These are phyloP conservation scores for Agaricales sp. DNA, from an alignment of 1,284 basidiomycete species.

Conservation along the genomic window DNA sequence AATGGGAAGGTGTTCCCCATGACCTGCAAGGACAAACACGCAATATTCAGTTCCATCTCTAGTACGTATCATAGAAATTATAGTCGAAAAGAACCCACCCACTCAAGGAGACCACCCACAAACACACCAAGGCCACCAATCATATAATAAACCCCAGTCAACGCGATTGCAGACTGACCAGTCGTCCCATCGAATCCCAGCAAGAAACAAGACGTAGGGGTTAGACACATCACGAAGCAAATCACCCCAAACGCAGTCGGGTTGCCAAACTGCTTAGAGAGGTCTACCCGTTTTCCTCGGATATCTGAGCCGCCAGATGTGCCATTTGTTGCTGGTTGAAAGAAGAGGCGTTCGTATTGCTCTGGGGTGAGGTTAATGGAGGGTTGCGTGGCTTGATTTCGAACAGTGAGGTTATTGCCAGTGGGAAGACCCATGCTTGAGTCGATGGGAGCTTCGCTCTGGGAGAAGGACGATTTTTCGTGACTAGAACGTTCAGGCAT, in stretches of 20 bases:
- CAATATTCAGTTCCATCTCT: background rate
- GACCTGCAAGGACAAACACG: constrained; percentile 9
- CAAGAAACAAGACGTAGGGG: constrained; percentile 12
- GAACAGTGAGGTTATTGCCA: too few relatives aligned
- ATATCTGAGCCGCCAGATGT: constrained; percentile 3
- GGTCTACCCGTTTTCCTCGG: background rate
- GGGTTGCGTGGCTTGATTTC: background rate
- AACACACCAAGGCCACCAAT: constrained; percentile 13
- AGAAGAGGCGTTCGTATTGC: constrained; percentile 15
- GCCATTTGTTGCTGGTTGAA: too few relatives aligned
- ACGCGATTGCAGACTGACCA: constrained; percentile 8
- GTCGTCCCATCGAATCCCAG: constrained; percentile 12
- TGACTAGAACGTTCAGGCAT: too few relatives aligned
- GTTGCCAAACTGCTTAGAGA: constrained; percentile 12
- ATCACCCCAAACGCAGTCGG: constrained; percentile 14
- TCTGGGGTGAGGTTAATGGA: constrained; percentile 6
- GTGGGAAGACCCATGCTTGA: background rate
- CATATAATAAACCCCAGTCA: constrained; percentile 14
- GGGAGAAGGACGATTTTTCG: background rate
- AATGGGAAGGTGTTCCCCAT: constrained; percentile 16
- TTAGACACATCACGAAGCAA: constrained; percentile 10
- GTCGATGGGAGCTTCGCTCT: background rate
- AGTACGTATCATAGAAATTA: background rate
- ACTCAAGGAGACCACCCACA: constrained; percentile 14
- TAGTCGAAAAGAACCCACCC: constrained; percentile 8